Evolutionary conservation across 1,139 yeast species (phyloP).

Genomic region (Kluyveromyces marxianus): DNA sequence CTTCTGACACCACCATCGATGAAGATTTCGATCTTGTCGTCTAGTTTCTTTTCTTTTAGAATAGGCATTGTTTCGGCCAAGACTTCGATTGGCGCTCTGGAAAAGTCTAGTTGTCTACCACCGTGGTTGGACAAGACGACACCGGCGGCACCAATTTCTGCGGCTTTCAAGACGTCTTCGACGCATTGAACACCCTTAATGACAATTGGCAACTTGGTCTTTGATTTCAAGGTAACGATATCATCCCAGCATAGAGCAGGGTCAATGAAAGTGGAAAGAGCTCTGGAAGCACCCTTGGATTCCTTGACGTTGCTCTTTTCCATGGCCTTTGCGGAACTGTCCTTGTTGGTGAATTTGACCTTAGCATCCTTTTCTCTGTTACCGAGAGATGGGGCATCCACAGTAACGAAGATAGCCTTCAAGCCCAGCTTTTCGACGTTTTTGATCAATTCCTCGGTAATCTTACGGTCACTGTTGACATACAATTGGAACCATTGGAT

Average conservation of each 20-base stretch:
- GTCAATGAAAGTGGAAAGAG: constrained; percentile 78
- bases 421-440: constrained; percentile 73
- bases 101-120: constrained; percentile 63
- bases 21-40: constrained; percentile 34
- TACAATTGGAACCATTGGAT: constrained; percentile 85
- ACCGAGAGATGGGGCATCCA: constrained; percentile 94
- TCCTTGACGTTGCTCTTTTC: constrained; percentile 37
- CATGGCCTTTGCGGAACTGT: constrained; percentile 23
- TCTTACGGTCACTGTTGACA: constrained; percentile 62
- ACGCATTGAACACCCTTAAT: constrained; percentile 68
- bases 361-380: constrained; percentile 65
- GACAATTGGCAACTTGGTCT: constrained; percentile 42
- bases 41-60: constrained; percentile 47
- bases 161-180: constrained; percentile 57
- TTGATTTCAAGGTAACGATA: constrained; percentile 37
- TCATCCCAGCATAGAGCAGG: constrained; percentile 53
- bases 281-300: constrained; percentile 80
- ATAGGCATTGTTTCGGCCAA: constrained; percentile 57
- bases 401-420: constrained; percentile 77
- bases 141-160: constrained; percentile 63
- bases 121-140: constrained; percentile 73
- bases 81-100: constrained; percentile 62
- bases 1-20: constrained; percentile 55
- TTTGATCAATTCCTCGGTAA: constrained; percentile 52
- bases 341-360: constrained; percentile 43